Conservation (phyloP, 768 basidiomycete species). For the Tylopilus cervinicoccineus region DNA sequence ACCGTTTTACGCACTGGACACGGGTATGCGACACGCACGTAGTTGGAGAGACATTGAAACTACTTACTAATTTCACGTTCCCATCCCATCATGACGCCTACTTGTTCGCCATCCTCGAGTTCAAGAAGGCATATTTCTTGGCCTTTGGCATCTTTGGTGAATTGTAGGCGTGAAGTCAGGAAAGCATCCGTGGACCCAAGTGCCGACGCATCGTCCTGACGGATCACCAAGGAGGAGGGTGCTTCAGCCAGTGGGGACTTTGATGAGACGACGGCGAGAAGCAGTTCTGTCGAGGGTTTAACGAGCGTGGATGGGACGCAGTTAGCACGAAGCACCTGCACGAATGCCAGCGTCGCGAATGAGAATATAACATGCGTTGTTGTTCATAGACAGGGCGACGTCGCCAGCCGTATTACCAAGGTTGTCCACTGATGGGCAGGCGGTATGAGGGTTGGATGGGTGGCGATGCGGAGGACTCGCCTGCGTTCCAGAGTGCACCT, state of each 20-base stretch:
- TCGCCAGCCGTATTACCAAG: slow-evolving; percentile 84
- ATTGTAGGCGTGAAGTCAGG: slow-evolving; percentile 65
- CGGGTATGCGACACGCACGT: slow-evolving; percentile 16
- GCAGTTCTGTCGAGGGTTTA: slow-evolving; percentile 49
- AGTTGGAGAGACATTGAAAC: slow-evolving; percentile 10
- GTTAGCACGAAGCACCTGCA: slow-evolving; percentile 52
- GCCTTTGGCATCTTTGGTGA: slow-evolving; percentile 62
- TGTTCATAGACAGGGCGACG: slow-evolving; percentile 83
- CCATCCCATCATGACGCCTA: slow-evolving; percentile 99
- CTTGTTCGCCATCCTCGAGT: slow-evolving; percentile 60
- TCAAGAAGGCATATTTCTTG: slow-evolving; percentile 79
- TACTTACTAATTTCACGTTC: slow-evolving; percentile 71
- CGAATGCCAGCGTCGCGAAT: slow-evolving; percentile 94
- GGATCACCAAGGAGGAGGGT: slow-evolving; percentile 39
- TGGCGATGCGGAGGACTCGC: slow-evolving; percentile 36
- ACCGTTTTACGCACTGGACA: slow-evolving; percentile 75
- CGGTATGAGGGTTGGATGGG: neutral
- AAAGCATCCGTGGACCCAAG: slow-evolving; percentile 65
- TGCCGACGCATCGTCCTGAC: slow-evolving; percentile 50
- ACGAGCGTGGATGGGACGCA: slow-evolving; percentile 2
- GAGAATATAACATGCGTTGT: slow-evolving; percentile 63
- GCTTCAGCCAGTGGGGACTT: slow-evolving; percentile 28
- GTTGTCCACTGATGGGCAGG: slow-evolving; percentile 56
- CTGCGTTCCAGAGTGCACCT: slow-evolving; percentile 91
- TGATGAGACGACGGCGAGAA: slow-evolving; percentile 60